Base-by-base conservation (phyloP, 192 early-diverging fungal species). In the Backusella sp. region DNA sequence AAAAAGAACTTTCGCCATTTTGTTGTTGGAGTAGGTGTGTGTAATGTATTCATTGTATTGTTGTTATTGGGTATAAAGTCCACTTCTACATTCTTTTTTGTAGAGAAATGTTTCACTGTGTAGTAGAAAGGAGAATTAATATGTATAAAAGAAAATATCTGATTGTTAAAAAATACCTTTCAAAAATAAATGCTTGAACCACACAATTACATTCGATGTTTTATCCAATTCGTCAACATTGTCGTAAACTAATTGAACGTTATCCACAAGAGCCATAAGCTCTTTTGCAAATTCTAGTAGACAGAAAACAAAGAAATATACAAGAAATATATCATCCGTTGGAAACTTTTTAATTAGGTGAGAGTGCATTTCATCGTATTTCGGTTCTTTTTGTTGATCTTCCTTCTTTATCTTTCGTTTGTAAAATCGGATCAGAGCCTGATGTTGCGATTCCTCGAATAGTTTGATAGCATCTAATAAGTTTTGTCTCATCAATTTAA, bases 281-380 rank as follows among this genome's bases (percentile, higher is more conserved):
- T 93, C 92, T 56, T 84, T 90, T 11, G 84, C 89, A 68, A 93
- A 91, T 78, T 93, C 92, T 81, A 90, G 88, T 62, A 92, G 79
- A 21, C 90, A 88, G 66, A 93, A 93, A 21, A 92, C 90, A 77
- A 93, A 93, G 72, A 92, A 95, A 72, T 91, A 90, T 23, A 92
- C 88, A 49, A 90, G 75, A 68, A 93, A 93, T 28, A 94, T 86
- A 76, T 91, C 89, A 76, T 93, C 92, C 4, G 70, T 19, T 30
- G 70, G 37, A 23, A 68, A 68, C 12, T 68, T 34, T 14, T 19
- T 68, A 19, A 68, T 68, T n/a, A 90, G 85, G 39, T 70, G 75
- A 75, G 82, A 68, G 11, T 68, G 67, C 21, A 41, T 41, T 46
- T 41, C 70, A 39, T 30, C 70, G 12, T 68, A 68, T 68, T 35